phyloP scores from a whole-genome alignment of 305 asterid species.

The Ilex paraguariensis region DNA sequence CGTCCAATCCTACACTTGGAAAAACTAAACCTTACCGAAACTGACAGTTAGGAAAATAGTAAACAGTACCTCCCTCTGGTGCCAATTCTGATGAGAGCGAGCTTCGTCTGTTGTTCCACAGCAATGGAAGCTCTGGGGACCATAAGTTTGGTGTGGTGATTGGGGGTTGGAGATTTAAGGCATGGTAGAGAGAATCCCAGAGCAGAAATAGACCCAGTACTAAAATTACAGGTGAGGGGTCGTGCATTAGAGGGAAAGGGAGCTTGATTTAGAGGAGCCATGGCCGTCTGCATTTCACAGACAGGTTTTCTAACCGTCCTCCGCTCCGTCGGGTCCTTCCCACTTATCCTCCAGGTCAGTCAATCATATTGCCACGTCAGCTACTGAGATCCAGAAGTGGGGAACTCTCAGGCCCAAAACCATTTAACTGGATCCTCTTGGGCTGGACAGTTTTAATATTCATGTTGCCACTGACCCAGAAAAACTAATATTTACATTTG shows the following conservation, averaged over 20 bases:
- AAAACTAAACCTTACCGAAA: conserved; percentile 5
- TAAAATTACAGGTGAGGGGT: conserved; percentile 23
- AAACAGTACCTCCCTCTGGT: conserved; percentile 81
- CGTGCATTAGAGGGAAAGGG: conserved; percentile 19
- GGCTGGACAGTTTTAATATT: too few relatives aligned
- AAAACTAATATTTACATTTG: too few relatives aligned
- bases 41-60: neutral
- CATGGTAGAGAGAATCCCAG: conserved; percentile 31
- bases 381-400: neutral
- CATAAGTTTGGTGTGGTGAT: conserved; percentile 24
- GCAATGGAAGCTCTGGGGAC: conserved; percentile 58
- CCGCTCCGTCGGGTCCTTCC: neutral
- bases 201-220: conserved; percentile 34
- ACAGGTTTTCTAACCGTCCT: neutral
- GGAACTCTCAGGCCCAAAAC: too few relatives aligned
- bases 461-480: too few relatives aligned
- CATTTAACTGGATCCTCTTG: too few relatives aligned
- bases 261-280: conserved; percentile 31
- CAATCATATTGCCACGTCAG: conserved; percentile 14
- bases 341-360: conserved; percentile 34
- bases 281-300: conserved; percentile 3
- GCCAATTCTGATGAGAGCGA: conserved; percentile 86
- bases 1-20: conserved; percentile 4
- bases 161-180: conserved; percentile 24
- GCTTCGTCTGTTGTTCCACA: conserved; percentile 55